Evolutionary conservation across 2,329 filamentous ascomycete genomes (phyloP), one percentile per base, ranked within the genome.

Genomic region (Nothopassalora personata): DNA sequence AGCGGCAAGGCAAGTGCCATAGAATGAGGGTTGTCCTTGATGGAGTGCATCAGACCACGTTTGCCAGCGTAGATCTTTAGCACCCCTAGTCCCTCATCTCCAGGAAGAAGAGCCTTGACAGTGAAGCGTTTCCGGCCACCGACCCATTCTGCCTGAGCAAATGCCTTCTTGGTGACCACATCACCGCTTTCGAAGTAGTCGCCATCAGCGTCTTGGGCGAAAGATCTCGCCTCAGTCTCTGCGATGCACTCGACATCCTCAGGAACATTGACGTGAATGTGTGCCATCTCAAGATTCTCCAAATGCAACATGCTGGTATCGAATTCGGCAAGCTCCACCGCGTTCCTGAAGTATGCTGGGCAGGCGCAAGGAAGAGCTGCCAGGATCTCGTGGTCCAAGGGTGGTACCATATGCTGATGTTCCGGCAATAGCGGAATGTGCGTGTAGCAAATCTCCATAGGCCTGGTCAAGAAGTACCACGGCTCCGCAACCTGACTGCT

Each of bases 171-270:
- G 70, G 83, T 89, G 27, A 96, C 80, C 28, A 88, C 78, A 13
- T 97, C 93, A 34, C 94, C 92, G 65, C 86, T 96, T 74, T 99
- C 94, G 71, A 96, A 97, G 63, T 87, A 83, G 72, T 99, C 94
- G 2, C 94, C 95, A 70, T 99, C 94, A 0, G 81, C 81, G 71
- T 99, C 94, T 43, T 87, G 82, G 1, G 88, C 84, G 71, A 90
- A 95, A 1, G 86, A 86, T 43, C 89, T 85, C 2, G 90, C 88
- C 75, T 97, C 93, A 0, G 97, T 90, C 75, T 97, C 93, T 13
- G 94, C 94, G 2, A 91, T 87, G 54, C 94, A 86, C 73, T 99
- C 95, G 18, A 97, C 86, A 68, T 99, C 94, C 15, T 87, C 81
- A 0, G 94, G 94, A 0, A 96, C 91, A 56, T 87, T 85, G 71